A percentile compares a stretch with the other conserved stretches of the same genome.
Conservation (phyloP, 2,329 filamentous ascomycete genomes). For the Pezicula neosporulosa region DNA sequence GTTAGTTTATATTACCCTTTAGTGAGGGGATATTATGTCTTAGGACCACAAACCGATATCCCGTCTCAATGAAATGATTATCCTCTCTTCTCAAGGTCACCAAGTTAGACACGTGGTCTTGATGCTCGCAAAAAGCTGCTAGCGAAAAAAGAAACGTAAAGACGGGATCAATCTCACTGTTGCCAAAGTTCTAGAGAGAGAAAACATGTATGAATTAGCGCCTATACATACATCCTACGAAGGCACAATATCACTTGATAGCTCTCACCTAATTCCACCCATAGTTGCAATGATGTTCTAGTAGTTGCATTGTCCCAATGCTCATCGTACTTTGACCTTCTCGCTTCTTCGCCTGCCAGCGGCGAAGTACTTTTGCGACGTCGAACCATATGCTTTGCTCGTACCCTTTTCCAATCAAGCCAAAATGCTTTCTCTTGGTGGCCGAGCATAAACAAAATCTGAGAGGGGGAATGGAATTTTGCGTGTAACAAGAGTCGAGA, state of each 20-base stretch:
- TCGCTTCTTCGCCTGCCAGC: not conserved
- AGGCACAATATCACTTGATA: not conserved
- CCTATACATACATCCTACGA: not conserved
- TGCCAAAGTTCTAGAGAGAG: slow-evolving; percentile 18
- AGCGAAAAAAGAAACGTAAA: not conserved
- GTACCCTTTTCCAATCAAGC: not conserved
- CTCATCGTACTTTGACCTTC: not conserved
- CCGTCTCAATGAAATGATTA: slow-evolving; percentile 32
- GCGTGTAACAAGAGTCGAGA: too few relatives aligned
- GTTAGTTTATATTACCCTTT: too few relatives aligned
- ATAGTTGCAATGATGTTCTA: not conserved
- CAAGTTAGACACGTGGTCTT: slow-evolving; percentile 5
- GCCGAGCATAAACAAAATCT: too few relatives aligned
- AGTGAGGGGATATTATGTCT: too few relatives aligned
- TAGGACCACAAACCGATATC: slow-evolving; percentile 22
- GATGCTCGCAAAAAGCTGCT: not conserved
- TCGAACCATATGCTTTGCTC: not conserved
- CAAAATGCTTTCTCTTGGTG: too few relatives aligned
- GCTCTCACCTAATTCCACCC: slow-evolving; percentile 8
- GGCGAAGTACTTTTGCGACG: not conserved
- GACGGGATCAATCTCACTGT: slow-evolving; percentile 7
- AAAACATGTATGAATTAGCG: not conserved
- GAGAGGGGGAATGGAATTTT: too few relatives aligned
- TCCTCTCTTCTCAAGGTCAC: slow-evolving; percentile 20
- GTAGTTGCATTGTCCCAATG: not conserved